Conservation (phyloP, 345 rosid genomes). For the Zanthoxylum bungeanum region DNA sequence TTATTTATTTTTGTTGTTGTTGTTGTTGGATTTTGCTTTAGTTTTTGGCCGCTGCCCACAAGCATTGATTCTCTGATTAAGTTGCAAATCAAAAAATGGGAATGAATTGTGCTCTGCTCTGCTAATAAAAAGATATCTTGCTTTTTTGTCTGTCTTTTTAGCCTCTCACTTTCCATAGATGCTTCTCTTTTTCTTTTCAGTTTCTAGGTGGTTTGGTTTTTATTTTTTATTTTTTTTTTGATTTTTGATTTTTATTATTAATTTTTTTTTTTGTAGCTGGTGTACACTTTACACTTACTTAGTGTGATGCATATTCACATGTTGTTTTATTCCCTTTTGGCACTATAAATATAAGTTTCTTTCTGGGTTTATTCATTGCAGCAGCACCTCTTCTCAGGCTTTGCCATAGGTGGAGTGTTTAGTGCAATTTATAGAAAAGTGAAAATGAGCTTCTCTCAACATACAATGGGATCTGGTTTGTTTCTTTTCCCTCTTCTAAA, state of each 20-base stretch:
- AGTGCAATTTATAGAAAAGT: conserved; percentile 6
- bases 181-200: conserved; percentile 33
- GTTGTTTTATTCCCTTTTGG: conserved; percentile 50
- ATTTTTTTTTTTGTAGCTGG: too few relatives aligned
- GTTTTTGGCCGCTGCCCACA: conserved; percentile 42
- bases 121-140: conserved; percentile 45
- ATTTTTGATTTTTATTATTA: too few relatives aligned
- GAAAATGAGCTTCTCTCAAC: conserved; percentile 67
- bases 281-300: conserved; percentile 39
- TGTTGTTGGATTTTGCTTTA: conserved; percentile 26
- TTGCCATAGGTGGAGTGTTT: conserved; percentile 6
- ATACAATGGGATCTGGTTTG: conserved; percentile 69
- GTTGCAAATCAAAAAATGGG: conserved; percentile 34
- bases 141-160: conserved; percentile 42
- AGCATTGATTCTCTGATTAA: conserved; percentile 65
- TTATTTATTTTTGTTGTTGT: conserved; percentile 20
- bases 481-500: conserved; percentile 9
- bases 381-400: conserved; percentile 15
- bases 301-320: conserved; percentile 48
- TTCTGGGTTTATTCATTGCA: conserved; percentile 39
- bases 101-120: conserved; percentile 34
- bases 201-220: conserved; percentile 44
- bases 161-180: conserved; percentile 45
- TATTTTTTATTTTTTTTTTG: too few relatives aligned
- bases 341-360: conserved; percentile 47